Conservation (phyloP, 257 asterid genomes). For the Salvia miltiorrhiza region DNA sequence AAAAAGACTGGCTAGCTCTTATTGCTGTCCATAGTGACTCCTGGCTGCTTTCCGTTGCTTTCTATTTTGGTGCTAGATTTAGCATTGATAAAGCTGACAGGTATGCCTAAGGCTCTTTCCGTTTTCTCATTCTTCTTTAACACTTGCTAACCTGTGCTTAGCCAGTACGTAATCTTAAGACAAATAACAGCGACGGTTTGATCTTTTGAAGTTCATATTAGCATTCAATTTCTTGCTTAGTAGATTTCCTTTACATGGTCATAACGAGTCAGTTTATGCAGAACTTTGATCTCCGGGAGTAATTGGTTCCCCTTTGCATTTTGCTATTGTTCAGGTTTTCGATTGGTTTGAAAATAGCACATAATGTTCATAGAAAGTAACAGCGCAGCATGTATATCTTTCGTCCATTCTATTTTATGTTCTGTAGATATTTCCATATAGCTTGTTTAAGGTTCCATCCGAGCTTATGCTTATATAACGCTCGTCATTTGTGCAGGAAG, state of each 20-base stretch:
- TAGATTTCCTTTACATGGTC: not conserved
- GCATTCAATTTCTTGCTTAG: not conserved
- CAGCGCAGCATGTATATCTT: not conserved
- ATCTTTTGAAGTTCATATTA: not conserved
- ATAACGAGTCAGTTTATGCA: not conserved
- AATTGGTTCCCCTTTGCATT: not conserved
- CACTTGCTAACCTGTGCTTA: not conserved
- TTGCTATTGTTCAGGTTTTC: not conserved
- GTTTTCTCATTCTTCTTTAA: not conserved
- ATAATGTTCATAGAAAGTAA: not conserved
- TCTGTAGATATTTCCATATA: not conserved
- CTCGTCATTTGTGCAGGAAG: slow-evolving; percentile 45
- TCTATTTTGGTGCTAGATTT: slow-evolving; percentile 65
- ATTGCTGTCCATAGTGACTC: slow-evolving; percentile 71
- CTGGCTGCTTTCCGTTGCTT: slow-evolving; percentile 66
- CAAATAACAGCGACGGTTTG: not conserved
- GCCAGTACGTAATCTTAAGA: not conserved
- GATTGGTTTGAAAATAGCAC: not conserved
- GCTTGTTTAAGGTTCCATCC: not conserved
- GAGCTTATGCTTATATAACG: slow-evolving; percentile 5
- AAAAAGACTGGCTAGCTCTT: slow-evolving; percentile 60
- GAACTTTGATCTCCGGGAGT: not conserved
- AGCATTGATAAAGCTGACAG: slow-evolving; percentile 62
- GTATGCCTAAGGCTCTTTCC: slow-evolving; percentile 20
- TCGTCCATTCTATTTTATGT: not conserved